These are phyloP conservation scores for Puya raimondii DNA, from an alignment of 176 grass and related monocot species.

Conservation along the genomic window DNA sequence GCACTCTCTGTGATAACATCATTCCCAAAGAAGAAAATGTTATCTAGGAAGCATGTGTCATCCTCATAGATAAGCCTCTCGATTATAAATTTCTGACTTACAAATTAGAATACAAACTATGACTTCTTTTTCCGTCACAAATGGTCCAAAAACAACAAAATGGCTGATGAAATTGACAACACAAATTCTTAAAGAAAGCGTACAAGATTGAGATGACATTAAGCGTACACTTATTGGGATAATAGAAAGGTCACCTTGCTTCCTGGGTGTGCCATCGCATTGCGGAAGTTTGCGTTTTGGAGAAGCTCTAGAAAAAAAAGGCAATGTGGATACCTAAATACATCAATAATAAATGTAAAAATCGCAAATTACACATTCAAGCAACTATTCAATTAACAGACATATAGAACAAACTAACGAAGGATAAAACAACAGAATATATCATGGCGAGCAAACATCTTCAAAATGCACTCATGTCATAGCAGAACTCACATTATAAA, in stretches of 20 bases:
- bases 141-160: neutral
- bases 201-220: neutral
- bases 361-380: neutral
- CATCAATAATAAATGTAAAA: slow-evolving; percentile 2
- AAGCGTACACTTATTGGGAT: neutral
- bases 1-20: too few relatives aligned
- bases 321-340: slow-evolving; percentile 82
- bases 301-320: slow-evolving; percentile 99
- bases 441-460: neutral
- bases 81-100: too few relatives aligned
- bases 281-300: slow-evolving; percentile 85
- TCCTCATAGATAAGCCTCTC: too few relatives aligned
- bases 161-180: too few relatives aligned
- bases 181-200: neutral
- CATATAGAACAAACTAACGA: neutral
- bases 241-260: slow-evolving; percentile 57
- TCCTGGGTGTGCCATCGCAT: slow-evolving; percentile 93
- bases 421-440: too few relatives aligned
- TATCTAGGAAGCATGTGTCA: too few relatives aligned
- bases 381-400: neutral
- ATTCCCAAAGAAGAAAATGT: too few relatives aligned
- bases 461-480: neutral
- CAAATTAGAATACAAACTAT: too few relatives aligned
- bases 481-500: slow-evolving; percentile 70
- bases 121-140: neutral